phyloP scores from a whole-genome alignment of 2,329 filamentous ascomycete genomes.

The Claviceps fusiformis region DNA sequence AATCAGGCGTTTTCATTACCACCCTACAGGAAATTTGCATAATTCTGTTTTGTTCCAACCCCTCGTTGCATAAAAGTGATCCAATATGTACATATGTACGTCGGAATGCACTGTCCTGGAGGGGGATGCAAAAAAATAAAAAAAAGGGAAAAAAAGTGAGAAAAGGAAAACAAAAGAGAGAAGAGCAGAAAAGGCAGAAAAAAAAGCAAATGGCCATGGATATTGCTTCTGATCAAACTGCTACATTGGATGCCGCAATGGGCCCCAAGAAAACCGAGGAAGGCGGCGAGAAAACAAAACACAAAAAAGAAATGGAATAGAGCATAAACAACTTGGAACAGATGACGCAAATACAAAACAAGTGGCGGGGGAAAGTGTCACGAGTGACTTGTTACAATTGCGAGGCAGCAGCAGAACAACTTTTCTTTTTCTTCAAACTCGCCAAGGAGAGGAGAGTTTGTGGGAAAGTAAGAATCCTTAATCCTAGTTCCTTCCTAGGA shows the following conservation, averaged over 20 bases:
- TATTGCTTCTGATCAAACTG: too few species aligned
- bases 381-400: neutral
- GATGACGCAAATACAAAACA: too few species aligned
- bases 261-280: too few species aligned
- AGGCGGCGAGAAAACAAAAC: too few species aligned
- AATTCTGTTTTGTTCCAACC: neutral
- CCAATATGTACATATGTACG: too few species aligned
- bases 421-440: neutral
- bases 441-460: neutral
- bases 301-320: too few species aligned
- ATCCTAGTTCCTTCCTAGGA: neutral
- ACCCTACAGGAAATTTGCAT: neutral
- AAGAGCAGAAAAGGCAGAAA: neutral
- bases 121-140: neutral
- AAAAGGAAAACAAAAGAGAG: neutral
- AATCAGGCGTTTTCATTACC: neutral
- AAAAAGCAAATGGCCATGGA: neutral
- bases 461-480: neutral
- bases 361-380: neutral
- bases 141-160: neutral
- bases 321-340: too few species aligned
- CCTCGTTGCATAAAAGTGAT: neutral
- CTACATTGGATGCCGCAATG: too few species aligned
- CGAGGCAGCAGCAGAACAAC: neutral
- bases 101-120: neutral